These are phyloP conservation scores for Knoxia roxburghii DNA, from an alignment of 257 asterid species.

Conservation along the genomic window DNA sequence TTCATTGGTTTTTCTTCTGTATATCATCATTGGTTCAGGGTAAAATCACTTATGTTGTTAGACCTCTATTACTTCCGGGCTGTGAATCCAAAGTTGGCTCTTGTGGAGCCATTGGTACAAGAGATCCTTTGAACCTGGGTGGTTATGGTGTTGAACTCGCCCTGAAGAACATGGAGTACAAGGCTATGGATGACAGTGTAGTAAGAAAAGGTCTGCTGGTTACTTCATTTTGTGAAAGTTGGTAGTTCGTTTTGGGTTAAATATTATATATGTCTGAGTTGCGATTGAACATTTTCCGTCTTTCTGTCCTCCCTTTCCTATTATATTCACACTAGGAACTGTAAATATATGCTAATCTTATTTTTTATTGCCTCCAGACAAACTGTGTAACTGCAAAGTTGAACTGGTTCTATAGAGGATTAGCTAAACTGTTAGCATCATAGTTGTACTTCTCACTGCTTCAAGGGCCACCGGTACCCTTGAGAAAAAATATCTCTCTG, in stretches of 20 bases:
- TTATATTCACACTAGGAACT: background rate
- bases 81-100: slow-evolving; percentile 66
- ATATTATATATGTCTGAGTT: background rate
- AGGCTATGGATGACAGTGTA: slow-evolving; percentile 95
- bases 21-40: slow-evolving; percentile 45
- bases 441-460: background rate
- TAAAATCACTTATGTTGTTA: slow-evolving; percentile 64
- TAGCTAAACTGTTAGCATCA: background rate
- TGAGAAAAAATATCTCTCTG: background rate
- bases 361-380: background rate
- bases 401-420: background rate
- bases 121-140: slow-evolving; percentile 73
- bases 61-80: slow-evolving; percentile 86
- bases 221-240: background rate
- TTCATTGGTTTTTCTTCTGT: slow-evolving; percentile 9
- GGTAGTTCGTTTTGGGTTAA: background rate
- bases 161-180: slow-evolving; percentile 97
- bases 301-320: background rate
- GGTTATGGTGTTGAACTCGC: slow-evolving; percentile 99
- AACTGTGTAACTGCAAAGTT: background rate
- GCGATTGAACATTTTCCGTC: background rate
- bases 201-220: slow-evolving; percentile 62
- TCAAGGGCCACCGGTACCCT: too few relatives aligned
- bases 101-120: slow-evolving; percentile 87
- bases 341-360: background rate